phyloP scores from a whole-genome alignment of 306 rosid genomes.

The Prunus salicina region DNA sequence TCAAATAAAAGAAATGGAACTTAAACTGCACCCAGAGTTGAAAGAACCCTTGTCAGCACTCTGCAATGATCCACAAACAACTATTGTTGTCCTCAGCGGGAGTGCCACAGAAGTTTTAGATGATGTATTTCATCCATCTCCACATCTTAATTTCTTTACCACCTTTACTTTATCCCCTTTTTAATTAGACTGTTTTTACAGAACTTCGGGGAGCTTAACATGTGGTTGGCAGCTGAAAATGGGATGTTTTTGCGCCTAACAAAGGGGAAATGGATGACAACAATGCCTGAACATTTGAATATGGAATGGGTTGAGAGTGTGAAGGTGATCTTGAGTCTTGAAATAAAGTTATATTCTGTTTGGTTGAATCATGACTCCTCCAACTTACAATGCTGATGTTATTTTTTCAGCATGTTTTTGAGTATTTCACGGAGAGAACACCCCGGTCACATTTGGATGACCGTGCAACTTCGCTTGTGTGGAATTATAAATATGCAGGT shows the following conservation, averaged over 20 bases:
- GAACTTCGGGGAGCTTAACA: slow-evolving; percentile 73
- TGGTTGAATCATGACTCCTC: slow-evolving; percentile 11
- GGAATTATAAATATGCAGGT: slow-evolving; percentile 99
- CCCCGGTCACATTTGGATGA: slow-evolving; percentile 74
- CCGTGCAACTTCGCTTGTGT: slow-evolving; percentile 87
- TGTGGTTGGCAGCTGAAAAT: slow-evolving; percentile 99
- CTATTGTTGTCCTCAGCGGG: slow-evolving; percentile 89
- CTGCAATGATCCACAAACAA: slow-evolving; percentile 72
- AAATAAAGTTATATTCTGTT: slow-evolving; percentile 18
- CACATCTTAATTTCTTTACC: slow-evolving; percentile 18
- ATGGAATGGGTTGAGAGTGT: slow-evolving; percentile 96
- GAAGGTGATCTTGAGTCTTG: slow-evolving; percentile 45
- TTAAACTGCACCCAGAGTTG: slow-evolving; percentile 73
- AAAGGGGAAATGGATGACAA: slow-evolving; percentile 91
- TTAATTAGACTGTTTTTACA: slow-evolving; percentile 39
- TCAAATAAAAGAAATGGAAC: slow-evolving; percentile 87
- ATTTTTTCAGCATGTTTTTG: slow-evolving; percentile 77
- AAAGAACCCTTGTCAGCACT: slow-evolving; percentile 60
- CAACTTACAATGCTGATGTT: slow-evolving; percentile 23
- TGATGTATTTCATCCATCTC: slow-evolving; percentile 46
- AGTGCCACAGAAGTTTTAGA: slow-evolving; percentile 68
- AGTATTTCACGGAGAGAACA: slow-evolving; percentile 86
- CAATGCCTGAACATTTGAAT: slow-evolving; percentile 94
- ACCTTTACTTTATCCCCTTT: slow-evolving; percentile 6
- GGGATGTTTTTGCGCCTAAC: slow-evolving; percentile 86